A percentile compares a stretch with the other conserved stretches of the same genome.
These are phyloP conservation scores for Suillus lakei DNA, from an alignment of 768 basidiomycete species.

Conservation along the genomic window DNA sequence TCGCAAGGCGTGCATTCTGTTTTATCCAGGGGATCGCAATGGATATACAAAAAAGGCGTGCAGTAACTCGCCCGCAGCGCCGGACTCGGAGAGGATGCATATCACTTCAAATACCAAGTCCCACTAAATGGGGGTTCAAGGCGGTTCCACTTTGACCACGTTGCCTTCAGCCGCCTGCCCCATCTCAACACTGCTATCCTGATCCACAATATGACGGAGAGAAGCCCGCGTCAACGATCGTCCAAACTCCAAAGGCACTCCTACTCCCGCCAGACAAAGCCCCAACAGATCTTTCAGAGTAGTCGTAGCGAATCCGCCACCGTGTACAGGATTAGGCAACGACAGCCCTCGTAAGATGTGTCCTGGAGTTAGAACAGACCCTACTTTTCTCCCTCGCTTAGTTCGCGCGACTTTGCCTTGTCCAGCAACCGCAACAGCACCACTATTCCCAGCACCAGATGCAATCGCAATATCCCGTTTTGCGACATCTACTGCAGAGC, in stretches of 20 bases:
- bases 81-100: neutral
- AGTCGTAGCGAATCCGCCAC: slow-evolving; percentile 11
- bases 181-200: neutral
- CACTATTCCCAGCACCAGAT: slow-evolving; percentile 14
- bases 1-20: neutral
- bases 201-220: neutral
- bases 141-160: neutral
- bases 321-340: slow-evolving; percentile 11
- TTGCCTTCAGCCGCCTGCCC: no score
- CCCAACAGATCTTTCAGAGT: slow-evolving; percentile 22
- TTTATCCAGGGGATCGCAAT: neutral
- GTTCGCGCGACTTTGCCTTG: slow-evolving; percentile 22
- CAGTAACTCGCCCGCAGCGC: neutral
- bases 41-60: neutral
- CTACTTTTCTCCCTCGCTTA: slow-evolving; percentile 28
- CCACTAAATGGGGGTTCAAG: slow-evolving; percentile 3
- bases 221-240: neutral
- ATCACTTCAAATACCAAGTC: neutral
- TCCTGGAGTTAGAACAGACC: slow-evolving; percentile 40
- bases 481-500: slow-evolving; percentile 36
- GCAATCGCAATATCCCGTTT: slow-evolving; percentile 35
- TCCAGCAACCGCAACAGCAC: slow-evolving; percentile 21
- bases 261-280: slow-evolving; percentile 37
- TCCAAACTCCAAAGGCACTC: slow-evolving; percentile 31
- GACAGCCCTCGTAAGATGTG: slow-evolving; percentile 45